Conservation (phyloP, 2,329 filamentous ascomycete species). For the Myotisia sp. region DNA sequence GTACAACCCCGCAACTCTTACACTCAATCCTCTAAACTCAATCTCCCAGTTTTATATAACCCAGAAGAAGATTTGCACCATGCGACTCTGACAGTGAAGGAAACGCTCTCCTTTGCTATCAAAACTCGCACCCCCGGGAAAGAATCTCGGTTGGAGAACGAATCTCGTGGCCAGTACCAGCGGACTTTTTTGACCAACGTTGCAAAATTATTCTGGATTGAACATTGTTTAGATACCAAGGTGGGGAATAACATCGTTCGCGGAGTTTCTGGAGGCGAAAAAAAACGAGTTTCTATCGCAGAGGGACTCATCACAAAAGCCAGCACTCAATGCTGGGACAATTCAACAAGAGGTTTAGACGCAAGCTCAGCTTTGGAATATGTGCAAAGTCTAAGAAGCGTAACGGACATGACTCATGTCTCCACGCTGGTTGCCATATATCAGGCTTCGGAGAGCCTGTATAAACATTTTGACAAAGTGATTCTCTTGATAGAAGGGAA, state of each 20-base stretch:
- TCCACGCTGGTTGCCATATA: slow-evolving; percentile 57
- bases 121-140: slow-evolving; percentile 53
- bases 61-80: slow-evolving; percentile 67
- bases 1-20: neutral
- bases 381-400: slow-evolving; percentile 49
- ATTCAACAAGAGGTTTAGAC: slow-evolving; percentile 59
- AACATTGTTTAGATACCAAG: slow-evolving; percentile 57
- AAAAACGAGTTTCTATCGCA: slow-evolving; percentile 69
- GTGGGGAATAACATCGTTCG: slow-evolving; percentile 62
- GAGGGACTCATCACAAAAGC: slow-evolving; percentile 58
- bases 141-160: slow-evolving; percentile 44
- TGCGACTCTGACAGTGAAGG: slow-evolving; percentile 59
- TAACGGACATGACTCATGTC: slow-evolving; percentile 49
- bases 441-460: slow-evolving; percentile 44
- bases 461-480: slow-evolving; percentile 52
- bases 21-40: neutral
- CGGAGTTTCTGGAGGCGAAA: slow-evolving; percentile 56
- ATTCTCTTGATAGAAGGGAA: slow-evolving; percentile 53
- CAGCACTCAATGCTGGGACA: slow-evolving; percentile 61
- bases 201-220: slow-evolving; percentile 57
- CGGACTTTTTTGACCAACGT: slow-evolving; percentile 51
- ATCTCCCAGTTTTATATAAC: slow-evolving; percentile 55
- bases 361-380: slow-evolving; percentile 61
- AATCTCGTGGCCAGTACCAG: slow-evolving; percentile 46
- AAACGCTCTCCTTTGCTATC: slow-evolving; percentile 60